Conservation (phyloP, 2,329 filamentous ascomycete species). For the Colletotrichum sojae region DNA sequence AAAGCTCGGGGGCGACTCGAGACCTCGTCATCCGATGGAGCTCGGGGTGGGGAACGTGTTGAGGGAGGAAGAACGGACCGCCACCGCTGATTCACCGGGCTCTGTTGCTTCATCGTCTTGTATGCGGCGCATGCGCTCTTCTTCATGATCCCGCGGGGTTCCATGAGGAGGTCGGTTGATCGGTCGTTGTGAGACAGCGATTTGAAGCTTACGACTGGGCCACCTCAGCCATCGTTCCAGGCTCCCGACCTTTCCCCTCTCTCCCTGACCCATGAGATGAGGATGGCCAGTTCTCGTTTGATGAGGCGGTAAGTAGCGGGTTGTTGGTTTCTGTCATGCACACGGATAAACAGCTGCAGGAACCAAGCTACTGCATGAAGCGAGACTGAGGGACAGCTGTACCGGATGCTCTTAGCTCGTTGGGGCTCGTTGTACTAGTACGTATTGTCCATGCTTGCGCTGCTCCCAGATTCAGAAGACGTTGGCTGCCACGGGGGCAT, state of each 20-base stretch:
- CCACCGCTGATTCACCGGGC: slow-evolving; percentile 20
- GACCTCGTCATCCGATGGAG: slow-evolving; percentile 38
- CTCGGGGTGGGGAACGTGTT: slow-evolving; percentile 36
- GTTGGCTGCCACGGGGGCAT: slow-evolving; percentile 8
- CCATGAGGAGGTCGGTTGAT: slow-evolving; percentile 13
- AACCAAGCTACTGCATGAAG: slow-evolving; percentile 30
- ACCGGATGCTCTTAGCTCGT: no score
- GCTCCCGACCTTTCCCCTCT: slow-evolving; percentile 8
- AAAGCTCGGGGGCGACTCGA: slow-evolving; percentile 35
- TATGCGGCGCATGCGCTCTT: slow-evolving; percentile 9
- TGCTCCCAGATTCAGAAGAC: no score
- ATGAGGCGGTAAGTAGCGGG: slow-evolving; percentile 26
- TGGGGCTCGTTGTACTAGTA: no score
- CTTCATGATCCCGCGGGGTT: slow-evolving; percentile 4
- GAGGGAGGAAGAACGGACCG: slow-evolving; percentile 24
- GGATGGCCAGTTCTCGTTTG: slow-evolving; percentile 12
- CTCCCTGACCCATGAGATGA: not conserved
- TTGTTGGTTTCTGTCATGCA: slow-evolving; percentile 1
- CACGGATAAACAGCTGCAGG: slow-evolving; percentile 29
- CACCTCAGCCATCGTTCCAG: slow-evolving; percentile 2
- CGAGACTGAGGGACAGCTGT: not conserved
- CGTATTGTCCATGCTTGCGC: no score
- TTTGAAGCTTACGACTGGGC: slow-evolving; percentile 6
- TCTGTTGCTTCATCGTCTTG: slow-evolving; percentile 9
- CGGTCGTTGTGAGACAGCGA: slow-evolving; percentile 19